A percentile compares a stretch with the other conserved stretches of the same genome.
Conservation (phyloP, 2,329 filamentous ascomycete species). For the Fusarium pseudograminearum region DNA sequence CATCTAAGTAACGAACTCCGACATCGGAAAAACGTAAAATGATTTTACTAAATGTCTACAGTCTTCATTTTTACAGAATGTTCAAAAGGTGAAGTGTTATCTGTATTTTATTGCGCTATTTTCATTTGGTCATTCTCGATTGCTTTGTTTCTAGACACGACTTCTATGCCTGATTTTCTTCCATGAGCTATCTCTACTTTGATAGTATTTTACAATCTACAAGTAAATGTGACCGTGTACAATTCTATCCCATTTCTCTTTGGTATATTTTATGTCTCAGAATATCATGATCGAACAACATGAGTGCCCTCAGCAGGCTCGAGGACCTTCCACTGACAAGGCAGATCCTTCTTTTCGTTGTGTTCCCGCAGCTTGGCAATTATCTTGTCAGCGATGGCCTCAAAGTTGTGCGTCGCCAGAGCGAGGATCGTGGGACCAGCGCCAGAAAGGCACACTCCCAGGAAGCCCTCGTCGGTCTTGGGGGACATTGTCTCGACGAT, state of each 20-base stretch:
- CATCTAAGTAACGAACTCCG: not conserved
- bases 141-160: not conserved
- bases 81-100: not conserved
- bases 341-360: constrained; percentile 71
- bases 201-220: not conserved
- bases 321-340: constrained; percentile 87
- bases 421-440: constrained; percentile 96
- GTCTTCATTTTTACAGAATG: not conserved
- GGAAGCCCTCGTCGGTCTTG: constrained; percentile 83
- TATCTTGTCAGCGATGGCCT: constrained; percentile 84
- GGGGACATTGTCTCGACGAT: constrained; percentile 94
- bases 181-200: not conserved
- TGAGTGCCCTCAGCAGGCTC: constrained; percentile 83
- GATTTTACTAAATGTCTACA: too few species aligned
- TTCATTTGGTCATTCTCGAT: constrained; percentile 18
- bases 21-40: not conserved
- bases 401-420: constrained; percentile 89
- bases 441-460: constrained; percentile 94
- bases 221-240: constrained; percentile 5
- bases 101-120: constrained; percentile 1
- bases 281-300: constrained; percentile 54
- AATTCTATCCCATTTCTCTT: too few species aligned
- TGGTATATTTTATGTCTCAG: not conserved
- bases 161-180: constrained; percentile 1
- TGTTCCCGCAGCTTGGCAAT: constrained; percentile 77